phyloP scores from a whole-genome alignment of 495 filamentous ascomycete species.

The Neurospora sp. region DNA sequence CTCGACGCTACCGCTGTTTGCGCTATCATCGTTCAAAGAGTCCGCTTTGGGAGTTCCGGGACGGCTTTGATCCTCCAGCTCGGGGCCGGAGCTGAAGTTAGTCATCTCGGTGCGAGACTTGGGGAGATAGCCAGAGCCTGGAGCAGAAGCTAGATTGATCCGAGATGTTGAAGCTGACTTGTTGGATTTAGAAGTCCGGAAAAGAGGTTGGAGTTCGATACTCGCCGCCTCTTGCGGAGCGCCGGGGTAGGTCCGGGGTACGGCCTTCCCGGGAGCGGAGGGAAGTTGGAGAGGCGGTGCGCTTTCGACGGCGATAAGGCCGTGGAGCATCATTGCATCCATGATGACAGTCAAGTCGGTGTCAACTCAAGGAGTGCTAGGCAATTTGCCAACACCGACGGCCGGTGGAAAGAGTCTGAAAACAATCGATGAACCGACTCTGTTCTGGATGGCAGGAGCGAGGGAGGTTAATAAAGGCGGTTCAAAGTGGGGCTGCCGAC shows the following conservation, averaged over 20 bases:
- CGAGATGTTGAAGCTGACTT: conserved; percentile 16
- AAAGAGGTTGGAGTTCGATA: conserved; percentile 25
- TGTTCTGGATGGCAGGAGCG: neutral
- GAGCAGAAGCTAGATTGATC: conserved; percentile 3
- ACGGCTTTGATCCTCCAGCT: conserved; percentile 28
- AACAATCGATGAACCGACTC: neutral
- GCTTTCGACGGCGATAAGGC: neutral
- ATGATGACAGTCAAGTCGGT: neutral
- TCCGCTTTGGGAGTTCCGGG: conserved; percentile 44
- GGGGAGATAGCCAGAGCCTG: no score
- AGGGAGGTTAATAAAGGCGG: neutral
- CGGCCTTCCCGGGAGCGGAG: conserved; percentile 24
- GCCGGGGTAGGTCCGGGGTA: conserved; percentile 29
- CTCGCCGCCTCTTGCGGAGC: conserved; percentile 22
- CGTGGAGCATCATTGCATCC: neutral
- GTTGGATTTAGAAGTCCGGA: neutral
- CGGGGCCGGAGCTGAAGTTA: neutral
- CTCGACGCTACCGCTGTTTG: conserved; percentile 4
- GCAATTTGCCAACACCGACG: neutral
- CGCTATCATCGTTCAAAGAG: conserved; percentile 19
- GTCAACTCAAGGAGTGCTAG: neutral
- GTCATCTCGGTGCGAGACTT: no score
- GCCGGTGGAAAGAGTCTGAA: neutral
- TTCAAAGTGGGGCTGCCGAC: neutral
- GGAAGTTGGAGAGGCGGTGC: neutral